Base-by-base conservation (phyloP, 176 grass and related monocot species). In the Panicum miliaceum region DNA sequence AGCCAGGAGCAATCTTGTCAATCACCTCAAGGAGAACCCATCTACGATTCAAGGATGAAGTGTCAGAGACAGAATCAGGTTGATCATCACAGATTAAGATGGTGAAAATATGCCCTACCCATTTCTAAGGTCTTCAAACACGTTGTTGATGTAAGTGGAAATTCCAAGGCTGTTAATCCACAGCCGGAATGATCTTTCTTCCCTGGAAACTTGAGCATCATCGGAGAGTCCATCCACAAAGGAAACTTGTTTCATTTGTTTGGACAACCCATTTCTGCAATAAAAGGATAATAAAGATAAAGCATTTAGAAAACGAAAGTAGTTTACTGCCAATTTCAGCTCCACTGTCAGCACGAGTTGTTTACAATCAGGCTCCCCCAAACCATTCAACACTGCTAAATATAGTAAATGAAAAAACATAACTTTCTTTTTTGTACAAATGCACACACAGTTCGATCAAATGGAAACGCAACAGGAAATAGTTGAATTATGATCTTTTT, bases 111-210 rank as follows among this genome's bases (percentile, higher is more conserved):
- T 81, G 73, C 19, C 90, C 82, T 92, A 98, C 96, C 96, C 93
- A 68, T 95, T 93, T 82, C 93, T 92, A 84, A 98, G 96, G 80
- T 98, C 96, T 90, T 98, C 93, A 81, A 98, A 98, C 35, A 95
- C 96, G 89, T 98, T 98, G 78, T 92, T 95, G 68, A 98, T 94
- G 71, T 94, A 95, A 58, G 66, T 90, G 43, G 93, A 98, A 84
- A 95, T 98, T 73, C 96, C 96, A 59, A 98, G 93, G 85, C 96
- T 95, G 82, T 98, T 98, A 71, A 98, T 92, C 96, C 96, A 98
- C 73, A 98, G 75, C 43, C 96, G 66, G 79, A 95, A 98, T 71
- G 89, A 92, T 84, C 91, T 92, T 64, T 98, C 96, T 88, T 98
- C 96, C 68, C 89, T 88, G 27, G 96, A 98, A 90, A 95, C 89